Evolutionary conservation across 371 early-diverging fungal species (phyloP).

Genomic region (Apophysomyces elegans): DNA sequence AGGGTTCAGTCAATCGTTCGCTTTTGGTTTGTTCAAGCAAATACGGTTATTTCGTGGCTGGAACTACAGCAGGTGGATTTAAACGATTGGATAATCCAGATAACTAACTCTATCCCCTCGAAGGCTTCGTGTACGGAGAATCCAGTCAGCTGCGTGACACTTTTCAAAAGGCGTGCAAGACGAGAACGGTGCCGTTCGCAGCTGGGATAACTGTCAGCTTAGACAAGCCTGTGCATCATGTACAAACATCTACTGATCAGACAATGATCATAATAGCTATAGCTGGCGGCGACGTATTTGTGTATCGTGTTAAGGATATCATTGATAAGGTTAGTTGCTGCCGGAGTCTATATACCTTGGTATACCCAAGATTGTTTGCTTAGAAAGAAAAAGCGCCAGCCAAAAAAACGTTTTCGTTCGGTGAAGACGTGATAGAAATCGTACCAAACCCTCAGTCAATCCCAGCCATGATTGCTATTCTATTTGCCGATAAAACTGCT

Average conservation of each 20-base stretch:
- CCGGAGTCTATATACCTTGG: neutral
- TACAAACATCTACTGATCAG: slow-evolving; percentile 28
- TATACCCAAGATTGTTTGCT: neutral
- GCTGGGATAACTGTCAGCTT: slow-evolving; percentile 9
- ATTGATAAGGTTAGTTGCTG: slow-evolving; percentile 19
- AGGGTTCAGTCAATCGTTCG: slow-evolving; percentile 30
- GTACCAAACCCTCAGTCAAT: slow-evolving; percentile 15
- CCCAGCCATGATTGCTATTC: slow-evolving; percentile 13
- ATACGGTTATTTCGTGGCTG: slow-evolving; percentile 34
- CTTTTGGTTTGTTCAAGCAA: slow-evolving; percentile 36
- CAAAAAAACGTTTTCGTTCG: slow-evolving; percentile 3
- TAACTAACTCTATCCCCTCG: slow-evolving; percentile 3
- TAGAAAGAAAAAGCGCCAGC: neutral
- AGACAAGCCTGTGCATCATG: slow-evolving; percentile 24
- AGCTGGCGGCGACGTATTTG: slow-evolving; percentile 18
- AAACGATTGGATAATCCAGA: neutral
- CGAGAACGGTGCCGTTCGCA: slow-evolving; percentile 13
- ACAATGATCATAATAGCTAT: slow-evolving; percentile 23
- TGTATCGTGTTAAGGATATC: slow-evolving; percentile 29
- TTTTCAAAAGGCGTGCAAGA: slow-evolving; percentile 28
- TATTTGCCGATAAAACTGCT: neutral
- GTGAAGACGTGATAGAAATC: slow-evolving; percentile 7
- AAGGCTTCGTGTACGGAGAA: slow-evolving; percentile 33
- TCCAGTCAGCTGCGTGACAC: slow-evolving; percentile 23
- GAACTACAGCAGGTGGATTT: slow-evolving; percentile 25